phyloP scores from a whole-genome alignment of 2,329 filamentous ascomycete genomes.

The Ophiobolus disseminans region DNA sequence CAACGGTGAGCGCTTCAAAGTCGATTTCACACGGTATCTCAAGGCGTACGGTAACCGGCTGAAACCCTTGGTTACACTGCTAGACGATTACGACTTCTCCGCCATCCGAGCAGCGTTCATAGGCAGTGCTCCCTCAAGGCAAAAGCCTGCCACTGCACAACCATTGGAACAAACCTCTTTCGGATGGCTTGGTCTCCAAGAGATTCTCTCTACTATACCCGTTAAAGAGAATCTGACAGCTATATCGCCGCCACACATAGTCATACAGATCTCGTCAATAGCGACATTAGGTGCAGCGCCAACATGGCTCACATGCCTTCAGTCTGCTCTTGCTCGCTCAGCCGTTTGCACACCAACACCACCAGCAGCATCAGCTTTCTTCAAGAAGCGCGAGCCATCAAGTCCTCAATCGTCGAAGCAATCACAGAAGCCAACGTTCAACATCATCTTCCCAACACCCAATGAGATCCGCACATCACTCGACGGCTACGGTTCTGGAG shows the following conservation, averaged over 20 bases:
- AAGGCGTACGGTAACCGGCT: slow-evolving; percentile 70
- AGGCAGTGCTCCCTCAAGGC: slow-evolving; percentile 77
- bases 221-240: slow-evolving; percentile 36
- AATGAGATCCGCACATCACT: slow-evolving; percentile 78
- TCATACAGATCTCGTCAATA: slow-evolving; percentile 78
- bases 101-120: slow-evolving; percentile 73
- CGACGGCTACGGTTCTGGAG: slow-evolving; percentile 78
- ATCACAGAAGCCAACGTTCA: slow-evolving; percentile 63
- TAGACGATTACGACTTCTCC: slow-evolving; percentile 73
- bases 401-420: neutral
- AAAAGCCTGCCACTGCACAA: slow-evolving; percentile 57
- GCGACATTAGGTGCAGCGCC: slow-evolving; percentile 76
- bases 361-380: slow-evolving; percentile 11
- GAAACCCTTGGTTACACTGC: slow-evolving; percentile 61
- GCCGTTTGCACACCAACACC: neutral
- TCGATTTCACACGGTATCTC: slow-evolving; percentile 76
- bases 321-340: slow-evolving; percentile 42
- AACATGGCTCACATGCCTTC: slow-evolving; percentile 71
- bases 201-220: slow-evolving; percentile 62
- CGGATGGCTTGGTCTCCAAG: slow-evolving; percentile 75
- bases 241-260: slow-evolving; percentile 48
- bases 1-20: slow-evolving; percentile 74
- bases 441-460: slow-evolving; percentile 80
- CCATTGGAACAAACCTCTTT: slow-evolving; percentile 64
- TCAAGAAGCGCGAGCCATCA: slow-evolving; percentile 10